Base-by-base conservation (phyloP, 2,329 filamentous ascomycete genomes). In the Dactylonectria estremocensis region DNA sequence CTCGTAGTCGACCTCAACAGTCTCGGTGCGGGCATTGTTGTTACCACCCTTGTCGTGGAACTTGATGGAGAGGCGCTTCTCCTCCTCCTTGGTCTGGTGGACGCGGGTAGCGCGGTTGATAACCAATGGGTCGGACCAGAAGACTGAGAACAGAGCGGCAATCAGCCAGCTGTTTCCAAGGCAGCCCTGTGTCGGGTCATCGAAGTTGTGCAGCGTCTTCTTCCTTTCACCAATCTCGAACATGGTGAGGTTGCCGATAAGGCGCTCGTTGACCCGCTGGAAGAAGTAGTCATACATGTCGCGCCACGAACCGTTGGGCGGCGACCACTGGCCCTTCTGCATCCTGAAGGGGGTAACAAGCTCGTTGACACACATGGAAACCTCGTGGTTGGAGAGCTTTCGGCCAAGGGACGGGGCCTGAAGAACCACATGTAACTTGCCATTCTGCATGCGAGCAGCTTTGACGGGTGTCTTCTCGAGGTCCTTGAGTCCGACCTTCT, bases 21-120 rank as follows among this genome's bases (percentile, higher is more conserved):
- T 81, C 65, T 78, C 74, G 6, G 80, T 82, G 37, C 75, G 74
- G 69, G 73, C 73, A 72, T 83, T 81, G 76, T 83, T 81, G 69
- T 79, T 75, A 45, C 83, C 83, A 52, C 83, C 83, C 78, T 84
- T 83, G 77, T 83, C 79, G 76, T 84, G 76, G 77, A 85, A 81
- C 67, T 77, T 80, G 76, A 83, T 72, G 18, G 68, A 53, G 61
- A 82, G 75, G 49, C 70, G 72, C 68, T 71, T 77, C 61, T 77
- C 72, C 35, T 78, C 73, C 50, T 78, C 71, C 56, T 69, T 69
- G 48, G 72, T 61, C 46, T 68, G 64, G 69, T 74, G 69, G 56
- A 73, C 67, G 35, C 73, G 71, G 3, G 77, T 77, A 24, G 78
- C 75, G 14, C 82, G 81, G 75, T 83, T 82, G 77, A 84, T 84